Evolutionary conservation across 2,329 filamentous ascomycete genomes (phyloP).

Genomic region (Xylaria sp.): DNA sequence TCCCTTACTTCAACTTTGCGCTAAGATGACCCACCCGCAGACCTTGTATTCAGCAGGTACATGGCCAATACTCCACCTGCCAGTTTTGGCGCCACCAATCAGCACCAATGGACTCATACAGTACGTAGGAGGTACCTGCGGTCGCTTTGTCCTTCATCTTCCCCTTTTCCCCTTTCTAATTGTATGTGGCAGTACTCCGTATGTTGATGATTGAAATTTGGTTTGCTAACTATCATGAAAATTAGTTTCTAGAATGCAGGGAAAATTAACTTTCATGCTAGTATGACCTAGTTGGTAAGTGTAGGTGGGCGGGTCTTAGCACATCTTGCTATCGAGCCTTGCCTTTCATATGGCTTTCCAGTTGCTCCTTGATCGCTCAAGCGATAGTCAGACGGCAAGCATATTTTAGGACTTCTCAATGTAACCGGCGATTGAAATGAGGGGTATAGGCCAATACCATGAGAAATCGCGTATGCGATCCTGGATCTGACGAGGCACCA

Average conservation of each 20-base stretch:
- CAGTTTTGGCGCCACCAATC: constrained; percentile 26
- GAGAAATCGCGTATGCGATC: not conserved
- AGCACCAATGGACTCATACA: not conserved
- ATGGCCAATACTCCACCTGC: not conserved
- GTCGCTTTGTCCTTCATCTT: constrained; percentile 12
- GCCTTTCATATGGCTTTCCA: not conserved
- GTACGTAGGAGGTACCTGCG: not conserved
- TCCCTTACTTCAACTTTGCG: not conserved
- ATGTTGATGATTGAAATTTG: not conserved
- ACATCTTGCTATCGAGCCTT: not conserved
- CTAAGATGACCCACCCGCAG: not conserved
- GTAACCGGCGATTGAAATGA: constrained; percentile 9
- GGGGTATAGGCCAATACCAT: constrained; percentile 17
- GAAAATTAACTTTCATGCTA: not conserved
- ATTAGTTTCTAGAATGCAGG: too few relatives aligned
- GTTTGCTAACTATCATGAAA: not conserved
- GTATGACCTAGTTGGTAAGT: not conserved
- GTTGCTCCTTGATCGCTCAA: not conserved
- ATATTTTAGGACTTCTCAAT: not conserved
- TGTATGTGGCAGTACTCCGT: not conserved
- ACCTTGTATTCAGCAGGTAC: not conserved
- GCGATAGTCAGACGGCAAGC: not conserved
- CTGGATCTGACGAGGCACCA: not conserved
- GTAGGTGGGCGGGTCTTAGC: not conserved
- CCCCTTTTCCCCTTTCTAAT: constrained; percentile 20